Base-by-base conservation (phyloP, 441 rosid genomes). In the Jatropha podagrica region DNA sequence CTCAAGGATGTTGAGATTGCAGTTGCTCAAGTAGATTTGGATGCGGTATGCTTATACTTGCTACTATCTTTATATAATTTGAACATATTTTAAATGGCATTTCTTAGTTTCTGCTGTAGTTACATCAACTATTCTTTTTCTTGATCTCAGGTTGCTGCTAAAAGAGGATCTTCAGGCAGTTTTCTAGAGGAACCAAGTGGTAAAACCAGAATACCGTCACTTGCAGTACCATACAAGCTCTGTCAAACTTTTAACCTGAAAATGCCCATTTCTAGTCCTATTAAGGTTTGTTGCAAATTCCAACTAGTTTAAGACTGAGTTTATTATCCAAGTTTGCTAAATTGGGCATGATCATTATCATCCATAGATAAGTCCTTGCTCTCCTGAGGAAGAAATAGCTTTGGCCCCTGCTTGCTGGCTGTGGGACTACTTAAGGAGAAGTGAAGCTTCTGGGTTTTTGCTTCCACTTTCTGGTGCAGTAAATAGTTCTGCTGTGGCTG, bases 381-480 rank as follows among this genome's bases (percentile, higher is more conserved):
- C 89, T 82, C 92, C 97, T 67, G 94, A 93, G 88, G 99, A 92
- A 80, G 99, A 95, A 83, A 92, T 92, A 83, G 95, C 97, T 48
- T 90, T 86, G 81, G 99, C 97, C 48, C 92, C 99, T 38, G 94
- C 94, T 77, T 93, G 95, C 84, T 95, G 99, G 99, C 86, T 95
- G 37, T 95, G 98, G 99, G 99, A 95, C 84, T 92, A 95, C 77
- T 78, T 95, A 82, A 86, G 99, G 86, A 88, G 97, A 90, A 95
- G 97, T 78, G 96, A 92, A 60, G 98, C 99, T 77, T 92, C 98
- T 58, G 99, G 99, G 32, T 95, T 93, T 85, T 83, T 95, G 86
- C 97, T 95, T 77, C 98, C 99, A 18, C 95, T 93, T 72, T 95
- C 99, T 83, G 99, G 99, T 42, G 98, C 95, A 17, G 98, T 96